Evolutionary conservation across 306 rosid species (phyloP).

Genomic region (Cajanus cajan): DNA sequence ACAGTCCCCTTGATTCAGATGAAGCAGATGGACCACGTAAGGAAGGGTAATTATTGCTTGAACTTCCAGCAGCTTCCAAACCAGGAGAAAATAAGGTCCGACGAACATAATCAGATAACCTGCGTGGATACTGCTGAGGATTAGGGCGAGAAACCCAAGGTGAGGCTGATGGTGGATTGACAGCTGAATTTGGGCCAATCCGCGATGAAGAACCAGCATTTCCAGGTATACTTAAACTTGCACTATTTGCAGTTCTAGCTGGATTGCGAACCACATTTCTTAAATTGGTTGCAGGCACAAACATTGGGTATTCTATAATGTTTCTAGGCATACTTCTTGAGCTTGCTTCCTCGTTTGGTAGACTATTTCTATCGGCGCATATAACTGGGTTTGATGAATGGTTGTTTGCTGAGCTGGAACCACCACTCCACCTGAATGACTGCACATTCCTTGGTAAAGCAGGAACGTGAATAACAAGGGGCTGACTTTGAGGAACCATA

Average conservation of each 20-base stretch:
- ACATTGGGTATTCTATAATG: slow-evolving; percentile 64
- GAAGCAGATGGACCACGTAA: slow-evolving; percentile 56
- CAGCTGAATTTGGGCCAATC: slow-evolving; percentile 48
- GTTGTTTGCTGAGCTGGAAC: slow-evolving; percentile 63
- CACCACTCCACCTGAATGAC: slow-evolving; percentile 65
- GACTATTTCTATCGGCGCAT: slow-evolving; percentile 52
- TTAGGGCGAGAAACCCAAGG: slow-evolving; percentile 69
- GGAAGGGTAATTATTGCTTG: slow-evolving; percentile 47
- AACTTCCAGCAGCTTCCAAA: slow-evolving; percentile 64
- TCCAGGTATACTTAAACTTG: slow-evolving; percentile 57
- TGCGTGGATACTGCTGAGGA: slow-evolving; percentile 73
- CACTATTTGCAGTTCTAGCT: slow-evolving; percentile 44
- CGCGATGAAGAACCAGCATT: slow-evolving; percentile 66
- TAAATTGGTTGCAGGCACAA: slow-evolving; percentile 62
- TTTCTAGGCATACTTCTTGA: slow-evolving; percentile 63
- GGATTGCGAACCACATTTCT: slow-evolving; percentile 61
- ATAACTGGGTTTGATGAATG: slow-evolving; percentile 49
- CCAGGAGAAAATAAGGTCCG: slow-evolving; percentile 72
- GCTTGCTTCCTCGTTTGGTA: slow-evolving; percentile 49
- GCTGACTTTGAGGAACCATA: slow-evolving; percentile 62
- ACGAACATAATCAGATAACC: slow-evolving; percentile 74
- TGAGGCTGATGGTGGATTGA: slow-evolving; percentile 59
- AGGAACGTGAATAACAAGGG: slow-evolving; percentile 53
- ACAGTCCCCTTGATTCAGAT: slow-evolving; percentile 52
- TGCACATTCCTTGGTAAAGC: slow-evolving; percentile 64